Evolutionary conservation across 176 grass and related monocot species (phyloP), one percentile per base, ranked within the genome.

Genomic region (Leersia perrieri): DNA sequence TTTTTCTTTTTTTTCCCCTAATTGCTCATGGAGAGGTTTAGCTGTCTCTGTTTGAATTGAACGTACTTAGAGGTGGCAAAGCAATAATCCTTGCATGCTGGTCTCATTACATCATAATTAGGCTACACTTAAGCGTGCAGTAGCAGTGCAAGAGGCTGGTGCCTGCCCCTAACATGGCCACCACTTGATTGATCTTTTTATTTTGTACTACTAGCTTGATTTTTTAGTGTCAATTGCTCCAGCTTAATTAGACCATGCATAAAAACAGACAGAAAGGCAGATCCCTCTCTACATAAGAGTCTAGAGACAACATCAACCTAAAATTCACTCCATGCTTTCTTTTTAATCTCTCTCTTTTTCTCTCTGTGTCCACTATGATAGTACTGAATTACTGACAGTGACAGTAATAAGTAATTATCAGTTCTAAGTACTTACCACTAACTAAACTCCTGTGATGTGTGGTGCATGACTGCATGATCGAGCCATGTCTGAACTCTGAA

Each of bases 51-150:
- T 4, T 38, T 38, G 7, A 38, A 4, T 23, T 58, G 8, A n/a
- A 25, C 8, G 3, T 18, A 33, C 63, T 3, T 38, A 51, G 27
- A 49, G 70, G 9, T 23, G 25, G 22, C 53, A 25, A 25, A 25
- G 53, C 8, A 57, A 74, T 57, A 23, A 55, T 34, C 72, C 47
- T 23, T 25, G 5, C 47, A n/a, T 14, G 47, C 15, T 8, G 47
- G 47, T 74, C 47, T 55, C 71, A 55, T 74, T 57, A 74, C 72
- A 74, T 15, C 47, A 57, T 74, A 57, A 74, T 57, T 57, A 74
- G 45, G 30, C 45, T 57, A 34, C 2, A 2, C 45, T 74, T 55
- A 33, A 74, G 47, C 72, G 31, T 74, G 72, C 72, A 34, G 72
- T 35, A 34, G 47, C 28, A 51, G 42, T 7, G 42, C 70, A 9